Conservation (phyloP, 768 basidiomycete genomes). For the Termitomyces sp. region DNA sequence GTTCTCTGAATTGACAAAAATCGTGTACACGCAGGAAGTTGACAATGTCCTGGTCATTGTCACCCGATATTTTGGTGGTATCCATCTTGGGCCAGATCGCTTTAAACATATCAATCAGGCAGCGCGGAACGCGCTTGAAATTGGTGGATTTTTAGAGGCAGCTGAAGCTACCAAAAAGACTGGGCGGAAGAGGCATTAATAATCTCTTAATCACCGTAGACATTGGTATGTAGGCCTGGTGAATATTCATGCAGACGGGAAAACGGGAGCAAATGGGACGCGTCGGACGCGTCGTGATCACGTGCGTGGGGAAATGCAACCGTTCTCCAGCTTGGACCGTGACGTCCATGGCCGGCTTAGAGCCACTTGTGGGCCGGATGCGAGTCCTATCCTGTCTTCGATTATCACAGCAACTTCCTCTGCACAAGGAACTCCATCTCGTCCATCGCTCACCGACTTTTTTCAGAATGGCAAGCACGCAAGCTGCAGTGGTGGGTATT, state of each 20-base stretch:
- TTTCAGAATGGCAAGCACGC: constrained; percentile 60
- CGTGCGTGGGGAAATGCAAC: constrained; percentile 2
- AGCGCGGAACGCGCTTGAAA: constrained; percentile 84
- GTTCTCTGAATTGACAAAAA: not conserved
- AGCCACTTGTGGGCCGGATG: constrained; percentile 13
- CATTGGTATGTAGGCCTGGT: not conserved
- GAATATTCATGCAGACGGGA: not conserved
- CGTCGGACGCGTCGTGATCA: not conserved
- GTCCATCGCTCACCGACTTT: constrained; percentile 4
- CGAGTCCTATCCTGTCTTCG: constrained; percentile 17
- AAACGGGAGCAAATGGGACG: not conserved
- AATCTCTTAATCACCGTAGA: not conserved
- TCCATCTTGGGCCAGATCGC: constrained; percentile 83
- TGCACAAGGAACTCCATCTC: constrained; percentile 19
- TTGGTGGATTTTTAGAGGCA: constrained; percentile 79
- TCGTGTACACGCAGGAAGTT: constrained; percentile 49
- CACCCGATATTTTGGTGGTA: constrained; percentile 91
- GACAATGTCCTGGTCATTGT: constrained; percentile 88
- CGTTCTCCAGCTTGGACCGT: constrained; percentile 2
- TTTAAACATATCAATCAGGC: constrained; percentile 96
- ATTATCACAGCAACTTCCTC: constrained; percentile 21
- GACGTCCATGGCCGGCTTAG: constrained; percentile 6
- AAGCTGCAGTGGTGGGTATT: constrained; percentile 32
- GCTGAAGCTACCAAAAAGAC: constrained; percentile 31
- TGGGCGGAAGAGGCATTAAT: constrained; percentile 19